Conservation (phyloP, 495 filamentous ascomycete genomes). For the Tuber indicum region DNA sequence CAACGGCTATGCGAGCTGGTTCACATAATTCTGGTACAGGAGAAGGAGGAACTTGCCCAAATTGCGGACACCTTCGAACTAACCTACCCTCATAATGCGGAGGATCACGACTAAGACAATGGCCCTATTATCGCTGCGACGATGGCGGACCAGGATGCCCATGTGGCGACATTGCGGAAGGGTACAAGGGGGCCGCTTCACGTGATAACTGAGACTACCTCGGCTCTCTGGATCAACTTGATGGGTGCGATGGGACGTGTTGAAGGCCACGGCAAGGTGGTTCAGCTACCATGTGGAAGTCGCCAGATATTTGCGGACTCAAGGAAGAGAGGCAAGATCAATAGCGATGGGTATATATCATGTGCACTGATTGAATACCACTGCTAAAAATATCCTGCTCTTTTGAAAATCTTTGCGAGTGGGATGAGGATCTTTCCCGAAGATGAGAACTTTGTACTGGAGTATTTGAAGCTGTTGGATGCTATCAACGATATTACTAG, state of each 20-base stretch:
- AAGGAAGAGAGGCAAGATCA: conserved; percentile 73
- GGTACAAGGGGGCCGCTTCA: conserved; percentile 64
- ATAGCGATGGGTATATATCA: conserved; percentile 87
- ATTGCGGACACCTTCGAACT: conserved; percentile 58
- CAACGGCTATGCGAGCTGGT: conserved; percentile 73
- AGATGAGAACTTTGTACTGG: conserved; percentile 82
- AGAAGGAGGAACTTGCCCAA: conserved; percentile 61
- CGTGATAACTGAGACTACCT: conserved; percentile 67
- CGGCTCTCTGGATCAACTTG: conserved; percentile 87
- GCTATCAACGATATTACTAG: conserved; percentile 86
- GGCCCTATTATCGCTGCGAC: conserved; percentile 51
- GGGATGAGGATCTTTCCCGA: conserved; percentile 87
- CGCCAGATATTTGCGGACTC: conserved; percentile 83
- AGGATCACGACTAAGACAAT: conserved; percentile 61
- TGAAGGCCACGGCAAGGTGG: conserved; percentile 76
- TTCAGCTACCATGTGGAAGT: conserved; percentile 62
- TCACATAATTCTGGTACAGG: conserved; percentile 63
- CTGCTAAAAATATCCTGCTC: conserved; percentile 87
- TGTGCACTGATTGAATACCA: conserved; percentile 87
- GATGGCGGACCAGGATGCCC: conserved; percentile 54
- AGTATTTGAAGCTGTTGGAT: conserved; percentile 90
- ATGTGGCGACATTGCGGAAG: conserved; percentile 65
- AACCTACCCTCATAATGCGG: conserved; percentile 44
- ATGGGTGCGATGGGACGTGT: conserved; percentile 90
- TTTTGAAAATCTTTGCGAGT: conserved; percentile 88